These are phyloP conservation scores for Aspergillus tamarii DNA, from an alignment of 2,329 filamentous ascomycete genomes.

Conservation along the genomic window DNA sequence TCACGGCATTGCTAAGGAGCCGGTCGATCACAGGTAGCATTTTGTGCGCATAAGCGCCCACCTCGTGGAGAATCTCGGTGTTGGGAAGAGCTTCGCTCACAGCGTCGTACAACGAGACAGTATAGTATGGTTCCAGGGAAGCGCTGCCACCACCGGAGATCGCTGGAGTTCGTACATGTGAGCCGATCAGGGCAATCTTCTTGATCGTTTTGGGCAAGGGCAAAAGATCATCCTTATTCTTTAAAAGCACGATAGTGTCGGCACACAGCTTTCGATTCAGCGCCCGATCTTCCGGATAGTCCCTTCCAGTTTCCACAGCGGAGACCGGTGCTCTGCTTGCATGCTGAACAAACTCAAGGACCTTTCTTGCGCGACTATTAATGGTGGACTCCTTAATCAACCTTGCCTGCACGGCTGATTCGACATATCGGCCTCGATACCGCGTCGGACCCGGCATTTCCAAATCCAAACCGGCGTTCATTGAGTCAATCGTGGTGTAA, in stretches of 20 bases:
- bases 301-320: slow-evolving; percentile 15
- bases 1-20: slow-evolving; percentile 32
- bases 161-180: slow-evolving; percentile 38
- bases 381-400: slow-evolving; percentile 32
- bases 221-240: slow-evolving; percentile 23
- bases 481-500: slow-evolving; percentile 22
- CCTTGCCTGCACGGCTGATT: slow-evolving; percentile 30
- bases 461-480: slow-evolving; percentile 30
- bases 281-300: slow-evolving; percentile 22
- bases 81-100: slow-evolving; percentile 25
- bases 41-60: slow-evolving; percentile 34
- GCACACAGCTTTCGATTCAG: slow-evolving; percentile 21
- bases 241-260: slow-evolving; percentile 24
- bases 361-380: slow-evolving; percentile 33
- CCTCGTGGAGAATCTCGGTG: slow-evolving; percentile 17
- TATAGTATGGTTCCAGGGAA: slow-evolving; percentile 38
- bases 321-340: slow-evolving; percentile 18
- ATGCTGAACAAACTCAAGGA: slow-evolving; percentile 37
- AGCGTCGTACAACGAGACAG: slow-evolving; percentile 36
- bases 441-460: slow-evolving; percentile 30
- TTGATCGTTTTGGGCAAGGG: slow-evolving; percentile 22
- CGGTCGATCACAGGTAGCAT: slow-evolving; percentile 36
- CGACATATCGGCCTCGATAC: slow-evolving; percentile 39
- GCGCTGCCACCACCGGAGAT: slow-evolving; percentile 40
- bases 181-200: slow-evolving; percentile 32